Percentiles rank a stretch among this genome's conserved stretches.
Evolutionary conservation across 495 filamentous ascomycete genomes (phyloP).

Genomic region (Aspergillus coremiiformis): DNA sequence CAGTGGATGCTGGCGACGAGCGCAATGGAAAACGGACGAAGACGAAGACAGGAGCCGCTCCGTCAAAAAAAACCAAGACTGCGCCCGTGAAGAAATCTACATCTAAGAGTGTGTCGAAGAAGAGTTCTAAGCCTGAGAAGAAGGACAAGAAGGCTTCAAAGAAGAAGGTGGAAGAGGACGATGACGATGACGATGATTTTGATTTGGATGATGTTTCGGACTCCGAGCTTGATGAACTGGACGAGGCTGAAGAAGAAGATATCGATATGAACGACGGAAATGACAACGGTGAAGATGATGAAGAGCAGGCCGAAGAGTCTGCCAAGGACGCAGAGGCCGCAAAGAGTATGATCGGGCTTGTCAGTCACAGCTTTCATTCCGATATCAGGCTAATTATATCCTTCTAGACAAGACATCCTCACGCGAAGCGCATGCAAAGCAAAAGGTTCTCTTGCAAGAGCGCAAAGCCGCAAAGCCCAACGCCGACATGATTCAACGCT

Average conservation of each 20-base stretch:
- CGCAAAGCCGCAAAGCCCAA: conserved; percentile 90
- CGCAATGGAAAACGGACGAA: conserved; percentile 44
- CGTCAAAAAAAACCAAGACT: conserved; percentile 30
- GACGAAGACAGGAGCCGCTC: conserved; percentile 30
- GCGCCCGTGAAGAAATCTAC: conserved; percentile 27
- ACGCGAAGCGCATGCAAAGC: conserved; percentile 82
- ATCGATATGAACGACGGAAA: conserved; percentile 31
- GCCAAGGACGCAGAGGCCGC: conserved; percentile 12
- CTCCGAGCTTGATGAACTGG: conserved; percentile 31
- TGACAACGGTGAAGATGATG: conserved; percentile 23
- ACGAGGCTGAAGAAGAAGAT: conserved; percentile 28
- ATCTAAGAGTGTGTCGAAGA: conserved; percentile 24
- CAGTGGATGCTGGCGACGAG: conserved; percentile 35
- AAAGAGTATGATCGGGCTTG: conserved; percentile 26
- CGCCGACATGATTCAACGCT: conserved; percentile 77
- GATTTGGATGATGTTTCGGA: conserved; percentile 39
- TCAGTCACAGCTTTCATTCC: neutral
- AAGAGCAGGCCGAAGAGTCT: conserved; percentile 19
- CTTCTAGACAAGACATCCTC: conserved; percentile 39
- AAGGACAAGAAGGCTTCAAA: conserved; percentile 31
- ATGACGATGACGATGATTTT: conserved; percentile 36
- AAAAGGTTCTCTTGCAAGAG: conserved; percentile 79
- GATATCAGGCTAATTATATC: neutral
- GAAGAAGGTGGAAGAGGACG: conserved; percentile 27
- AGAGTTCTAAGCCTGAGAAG: conserved; percentile 20